These are phyloP conservation scores for Babesia gibsoni DNA, from an alignment of 169 alveolate species.

Conservation along the genomic window DNA sequence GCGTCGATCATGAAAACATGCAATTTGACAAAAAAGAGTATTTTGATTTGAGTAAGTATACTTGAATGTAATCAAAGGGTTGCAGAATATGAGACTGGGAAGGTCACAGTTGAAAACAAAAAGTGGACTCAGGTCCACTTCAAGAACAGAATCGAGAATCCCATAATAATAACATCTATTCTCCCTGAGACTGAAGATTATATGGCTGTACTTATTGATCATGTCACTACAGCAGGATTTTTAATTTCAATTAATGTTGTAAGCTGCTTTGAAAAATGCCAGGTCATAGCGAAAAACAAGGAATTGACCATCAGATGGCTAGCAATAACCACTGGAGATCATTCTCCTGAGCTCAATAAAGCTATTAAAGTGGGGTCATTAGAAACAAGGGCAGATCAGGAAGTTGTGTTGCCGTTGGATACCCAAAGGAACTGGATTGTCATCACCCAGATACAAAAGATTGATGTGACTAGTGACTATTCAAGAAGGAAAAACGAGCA, in stretches of 20 bases:
- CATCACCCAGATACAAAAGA: conserved; percentile 33
- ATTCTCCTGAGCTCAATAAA: conserved; percentile 18
- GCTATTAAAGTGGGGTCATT: conserved; percentile 15
- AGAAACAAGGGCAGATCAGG: background rate
- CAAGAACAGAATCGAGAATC: conserved; percentile 30
- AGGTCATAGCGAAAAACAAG: too few species aligned
- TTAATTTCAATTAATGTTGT: background rate
- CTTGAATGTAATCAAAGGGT: background rate
- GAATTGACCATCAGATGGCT: conserved; percentile 13
- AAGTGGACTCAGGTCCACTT: conserved; percentile 19
- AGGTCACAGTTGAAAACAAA: background rate
- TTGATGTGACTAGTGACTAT: background rate
- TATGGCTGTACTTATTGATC: background rate
- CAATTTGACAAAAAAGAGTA: conserved; percentile 23
- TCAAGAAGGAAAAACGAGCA: background rate
- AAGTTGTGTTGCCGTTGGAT: conserved; percentile 42
- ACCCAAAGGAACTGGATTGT: conserved; percentile 37
- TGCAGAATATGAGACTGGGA: conserved; percentile 36
- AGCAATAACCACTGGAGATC: conserved; percentile 50
- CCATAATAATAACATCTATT: conserved; percentile 34
- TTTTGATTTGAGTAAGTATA: conserved; percentile 14
- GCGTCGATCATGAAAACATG: background rate
- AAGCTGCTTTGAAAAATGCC: background rate
- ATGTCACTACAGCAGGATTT: conserved; percentile 13
- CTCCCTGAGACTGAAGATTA: background rate